Evolutionary conservation across 805 yeast genomes (phyloP), one percentile per base, ranked within the genome.

Genomic region (Ogataea henricii): DNA sequence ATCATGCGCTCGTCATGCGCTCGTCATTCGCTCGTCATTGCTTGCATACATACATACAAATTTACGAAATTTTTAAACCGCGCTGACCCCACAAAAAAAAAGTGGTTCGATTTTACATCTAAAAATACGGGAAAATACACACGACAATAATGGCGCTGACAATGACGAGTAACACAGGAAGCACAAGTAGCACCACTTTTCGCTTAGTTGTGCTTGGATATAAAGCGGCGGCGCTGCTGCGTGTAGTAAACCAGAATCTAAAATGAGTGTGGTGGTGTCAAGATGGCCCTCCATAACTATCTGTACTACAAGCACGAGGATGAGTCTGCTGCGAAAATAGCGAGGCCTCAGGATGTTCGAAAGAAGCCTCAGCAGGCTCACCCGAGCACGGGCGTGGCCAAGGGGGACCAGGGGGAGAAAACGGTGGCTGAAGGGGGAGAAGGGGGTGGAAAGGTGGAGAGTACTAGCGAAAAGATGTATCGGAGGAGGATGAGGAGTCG

Each of bases 231-330:
- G 27, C 27, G 23, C 9, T 34, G 13, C 12, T 4, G 10, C 13
- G 8, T 34, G 34, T 30, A 7, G 18, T 27, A 27, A 13, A 27
- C 10, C 32, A 7, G 32, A 5, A 6, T 27, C 10, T 6, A 10
- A 4, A 6, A 27, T 5, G 14, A 27, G 32, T 27, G 14, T 27
- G 18, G 17, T 32, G 17, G 37, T 18, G 23, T 18, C 26, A 34
- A 13, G 2, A 73, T 73, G 78, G 78, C 78, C 0, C 59, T 73
- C 6, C 70, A 74, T 51, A 73, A 73, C 54, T 73, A 73, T 49
- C 64, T 73, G 43, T 73, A 73, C 57, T 68, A 58, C 52, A 73
- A 72, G 48, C 78, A 73, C 43, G 56, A 59, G 14, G 75, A 70
- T 48, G 56, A 57, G 3, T 39, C 63, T 6, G 73, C 66, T 13